Percentiles rank a stretch among this genome's conserved stretches.
phyloP scores from a whole-genome alignment of 352 stramenopile genomes.

The Pythium aphanidermatum region DNA sequence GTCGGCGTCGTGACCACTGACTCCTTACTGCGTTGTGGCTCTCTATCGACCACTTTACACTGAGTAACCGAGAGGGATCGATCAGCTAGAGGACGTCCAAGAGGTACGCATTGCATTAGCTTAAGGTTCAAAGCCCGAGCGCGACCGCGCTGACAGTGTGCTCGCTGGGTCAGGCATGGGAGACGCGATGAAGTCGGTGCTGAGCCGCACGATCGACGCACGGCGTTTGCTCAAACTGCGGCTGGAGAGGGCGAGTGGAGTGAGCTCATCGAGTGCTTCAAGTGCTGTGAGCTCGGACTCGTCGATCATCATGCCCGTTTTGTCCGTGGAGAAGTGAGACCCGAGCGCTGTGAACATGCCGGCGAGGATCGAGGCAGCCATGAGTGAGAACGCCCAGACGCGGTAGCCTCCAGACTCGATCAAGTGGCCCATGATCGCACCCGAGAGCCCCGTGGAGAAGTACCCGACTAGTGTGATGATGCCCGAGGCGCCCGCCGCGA shows the following conservation, averaged over 20 bases:
- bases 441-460: slow-evolving; percentile 61
- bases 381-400: slow-evolving; percentile 54
- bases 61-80: too few species aligned
- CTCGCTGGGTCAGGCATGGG: slow-evolving; percentile 19
- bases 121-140: slow-evolving; percentile 13
- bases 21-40: slow-evolving; percentile 53
- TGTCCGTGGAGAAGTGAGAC: slow-evolving; percentile 40
- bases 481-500: slow-evolving; percentile 50
- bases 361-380: slow-evolving; percentile 45
- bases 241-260: slow-evolving; percentile 35
- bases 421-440: slow-evolving; percentile 55
- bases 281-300: slow-evolving; percentile 17
- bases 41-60: too few species aligned
- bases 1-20: slow-evolving; percentile 80
- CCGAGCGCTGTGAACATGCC: slow-evolving; percentile 56
- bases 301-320: slow-evolving; percentile 20
- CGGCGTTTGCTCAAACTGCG: slow-evolving; percentile 23
- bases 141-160: background rate
- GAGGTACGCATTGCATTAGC: too few species aligned
- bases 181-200: slow-evolving; percentile 29
- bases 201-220: slow-evolving; percentile 32
- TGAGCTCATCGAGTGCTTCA: slow-evolving; percentile 27
- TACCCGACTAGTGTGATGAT: slow-evolving; percentile 66
- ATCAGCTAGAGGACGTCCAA: too few species aligned
- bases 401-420: slow-evolving; percentile 47